Conservation (phyloP, 495 filamentous ascomycete genomes). For the Trypethelium eluteriae region DNA sequence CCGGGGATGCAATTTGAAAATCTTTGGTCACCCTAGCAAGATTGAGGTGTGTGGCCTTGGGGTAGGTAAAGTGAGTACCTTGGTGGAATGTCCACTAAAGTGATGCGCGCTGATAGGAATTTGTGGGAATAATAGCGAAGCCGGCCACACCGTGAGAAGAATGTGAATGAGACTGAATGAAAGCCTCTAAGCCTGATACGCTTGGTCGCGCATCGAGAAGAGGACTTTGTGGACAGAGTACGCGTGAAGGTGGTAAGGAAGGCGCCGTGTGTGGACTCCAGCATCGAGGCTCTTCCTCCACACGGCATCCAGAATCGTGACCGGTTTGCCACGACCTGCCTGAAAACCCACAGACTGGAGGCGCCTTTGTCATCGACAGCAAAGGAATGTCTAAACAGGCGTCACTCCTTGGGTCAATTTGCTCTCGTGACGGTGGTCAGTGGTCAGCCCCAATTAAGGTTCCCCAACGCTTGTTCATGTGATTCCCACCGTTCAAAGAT, state of each 20-base stretch:
- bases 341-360: not conserved
- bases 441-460: not conserved
- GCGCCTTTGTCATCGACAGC: not conserved
- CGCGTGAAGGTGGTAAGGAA: not conserved
- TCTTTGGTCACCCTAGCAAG: constrained; percentile 4
- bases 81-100: not conserved
- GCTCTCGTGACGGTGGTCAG: not conserved
- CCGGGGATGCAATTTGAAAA: not conserved
- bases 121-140: not conserved
- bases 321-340: not conserved
- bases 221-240: not conserved
- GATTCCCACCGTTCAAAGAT: not conserved
- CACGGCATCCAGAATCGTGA: constrained; percentile 5
- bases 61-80: not conserved
- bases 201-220: not conserved
- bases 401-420: not conserved
- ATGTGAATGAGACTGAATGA: not conserved
- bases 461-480: not conserved
- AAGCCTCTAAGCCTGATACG: not conserved
- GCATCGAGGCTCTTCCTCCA: not conserved
- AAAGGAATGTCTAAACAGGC: not conserved
- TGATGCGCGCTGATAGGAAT: not conserved
- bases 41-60: constrained; percentile 5
- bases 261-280: constrained; percentile 2
- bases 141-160: not conserved